A percentile compares a stretch with the other conserved stretches of the same genome.
Conservation (phyloP, 768 basidiomycete species). For the Mycena amicta region DNA sequence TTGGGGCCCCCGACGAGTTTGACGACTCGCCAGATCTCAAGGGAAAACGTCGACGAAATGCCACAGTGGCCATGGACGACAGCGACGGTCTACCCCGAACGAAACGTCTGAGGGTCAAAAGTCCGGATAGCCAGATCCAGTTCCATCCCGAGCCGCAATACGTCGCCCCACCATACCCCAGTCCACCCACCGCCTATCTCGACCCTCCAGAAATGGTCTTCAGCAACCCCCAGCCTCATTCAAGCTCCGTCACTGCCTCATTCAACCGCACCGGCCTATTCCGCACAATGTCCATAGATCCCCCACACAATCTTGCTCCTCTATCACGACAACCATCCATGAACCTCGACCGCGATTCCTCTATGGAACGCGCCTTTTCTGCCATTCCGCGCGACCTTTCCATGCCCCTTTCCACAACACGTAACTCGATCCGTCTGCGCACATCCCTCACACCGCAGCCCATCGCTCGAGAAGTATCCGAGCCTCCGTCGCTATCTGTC, state of each 20-base stretch:
- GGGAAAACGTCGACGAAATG: slow-evolving; percentile 58
- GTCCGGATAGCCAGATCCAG: slow-evolving; percentile 44
- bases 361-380: slow-evolving; percentile 37
- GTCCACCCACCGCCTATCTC: slow-evolving; percentile 42
- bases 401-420: slow-evolving; percentile 48
- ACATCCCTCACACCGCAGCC: slow-evolving; percentile 75
- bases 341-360: slow-evolving; percentile 44
- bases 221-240: slow-evolving; percentile 21
- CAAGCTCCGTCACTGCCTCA: slow-evolving; percentile 27
- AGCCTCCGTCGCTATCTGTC: slow-evolving; percentile 67
- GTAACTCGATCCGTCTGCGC: slow-evolving; percentile 62
- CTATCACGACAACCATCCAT: slow-evolving; percentile 49
- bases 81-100: slow-evolving; percentile 36
- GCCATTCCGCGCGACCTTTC: slow-evolving; percentile 43
- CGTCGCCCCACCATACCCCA: slow-evolving; percentile 19
- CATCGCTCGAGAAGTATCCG: slow-evolving; percentile 56
- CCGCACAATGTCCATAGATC: slow-evolving; percentile 79
- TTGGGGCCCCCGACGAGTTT: slow-evolving; percentile 53
- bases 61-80: slow-evolving; percentile 34
- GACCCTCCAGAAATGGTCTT: slow-evolving; percentile 57
- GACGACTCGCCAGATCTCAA: slow-evolving; percentile 49
- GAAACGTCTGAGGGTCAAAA: slow-evolving; percentile 58
- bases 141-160: slow-evolving; percentile 25
- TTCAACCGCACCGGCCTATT: slow-evolving; percentile 31
- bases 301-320: slow-evolving; percentile 40